Base-by-base conservation (phyloP, 179 eudicot genomes). In the Beta corolliflora region DNA sequence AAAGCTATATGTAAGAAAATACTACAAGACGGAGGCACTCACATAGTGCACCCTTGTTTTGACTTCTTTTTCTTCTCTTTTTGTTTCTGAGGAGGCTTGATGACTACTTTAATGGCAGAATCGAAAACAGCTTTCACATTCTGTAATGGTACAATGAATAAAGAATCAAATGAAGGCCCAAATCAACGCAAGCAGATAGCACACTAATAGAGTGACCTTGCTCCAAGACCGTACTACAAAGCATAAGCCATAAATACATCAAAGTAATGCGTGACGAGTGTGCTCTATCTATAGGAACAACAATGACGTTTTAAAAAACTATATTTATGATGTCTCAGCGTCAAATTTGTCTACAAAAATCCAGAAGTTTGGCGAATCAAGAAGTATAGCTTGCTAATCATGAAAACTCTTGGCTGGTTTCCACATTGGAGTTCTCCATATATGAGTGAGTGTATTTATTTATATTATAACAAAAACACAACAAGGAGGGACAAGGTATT, bases 71-170 rank as follows among this genome's bases (percentile, higher is more conserved):
- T 92, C 90, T 89, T 96, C 85, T 95, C 98, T 88, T 89, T 93
- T 64, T 80, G 98, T 82, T 91, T 93, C 75, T 86, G 97, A 73
- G 94, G 91, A 18, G 99, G 99, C 88, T 94, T 94, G 89, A 96
- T 96, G 21, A 96, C 99, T 65, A 93, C 94, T 86, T 83, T 92
- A 84, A 96, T 96, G 53, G 99, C 96, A 72, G 99, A 94, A 87
- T 96, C 99, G 81, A 96, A 96, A 71, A 96, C 99, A 61, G 97
- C 94, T 87, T 96, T 96, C 83, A 96, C 99, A 85, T 96, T 96
- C 99, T 96, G 91, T 58, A 77, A 79, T 59, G 58, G 41, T 70
- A 82, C 18, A 75, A 72, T 11, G 52, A 83, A 67, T 48, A 45
- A 50, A 73, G 52, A 50, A 64, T 74, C 14, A 69, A 45, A 69